These are phyloP conservation scores for Psophocarpus tetragonolobus DNA, from an alignment of 306 rosid genomes.

Conservation along the genomic window DNA sequence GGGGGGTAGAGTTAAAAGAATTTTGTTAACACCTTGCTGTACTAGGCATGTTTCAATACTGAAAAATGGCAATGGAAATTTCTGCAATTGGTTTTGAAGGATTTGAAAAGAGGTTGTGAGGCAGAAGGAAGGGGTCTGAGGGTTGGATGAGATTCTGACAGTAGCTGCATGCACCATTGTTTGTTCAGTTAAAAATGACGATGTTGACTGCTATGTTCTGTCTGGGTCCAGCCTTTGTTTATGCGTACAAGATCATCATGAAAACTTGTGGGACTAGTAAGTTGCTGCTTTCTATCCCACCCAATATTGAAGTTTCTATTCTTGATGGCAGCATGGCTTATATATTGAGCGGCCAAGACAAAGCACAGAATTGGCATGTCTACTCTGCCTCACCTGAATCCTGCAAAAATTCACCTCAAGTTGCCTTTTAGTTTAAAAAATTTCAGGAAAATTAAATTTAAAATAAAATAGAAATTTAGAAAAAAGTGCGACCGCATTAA, in stretches of 20 bases:
- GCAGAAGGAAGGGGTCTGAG: conserved; percentile 68
- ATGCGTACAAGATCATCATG: conserved; percentile 64
- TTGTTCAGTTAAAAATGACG: conserved; percentile 51
- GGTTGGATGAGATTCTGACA: conserved; percentile 53
- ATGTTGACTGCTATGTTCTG: conserved; percentile 69
- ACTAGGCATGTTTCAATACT: neutral
- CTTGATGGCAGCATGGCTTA: conserved; percentile 58
- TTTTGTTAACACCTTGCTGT: too few species aligned
- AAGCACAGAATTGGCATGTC: conserved; percentile 64
- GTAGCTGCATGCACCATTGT: conserved; percentile 77
- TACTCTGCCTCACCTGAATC: conserved; percentile 57
- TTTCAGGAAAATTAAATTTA: too few species aligned
- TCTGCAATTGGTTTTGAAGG: conserved; percentile 81
- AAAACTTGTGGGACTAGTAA: conserved; percentile 79
- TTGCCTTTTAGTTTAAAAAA: too few species aligned
- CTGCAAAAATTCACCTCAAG: too few species aligned
- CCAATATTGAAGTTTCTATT: conserved; percentile 48
- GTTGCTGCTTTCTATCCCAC: conserved; percentile 61
- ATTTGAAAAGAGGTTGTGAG: conserved; percentile 66
- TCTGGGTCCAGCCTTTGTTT: conserved; percentile 71
- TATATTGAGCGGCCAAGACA: conserved; percentile 50
- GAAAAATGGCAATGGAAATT: conserved; percentile 44
- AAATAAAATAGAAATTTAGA: too few species aligned
- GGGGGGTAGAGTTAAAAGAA: too few species aligned
- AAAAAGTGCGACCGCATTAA: too few species aligned